phyloP scores from a whole-genome alignment of 78 protist species.

The Dictyostelium firmibasis region DNA sequence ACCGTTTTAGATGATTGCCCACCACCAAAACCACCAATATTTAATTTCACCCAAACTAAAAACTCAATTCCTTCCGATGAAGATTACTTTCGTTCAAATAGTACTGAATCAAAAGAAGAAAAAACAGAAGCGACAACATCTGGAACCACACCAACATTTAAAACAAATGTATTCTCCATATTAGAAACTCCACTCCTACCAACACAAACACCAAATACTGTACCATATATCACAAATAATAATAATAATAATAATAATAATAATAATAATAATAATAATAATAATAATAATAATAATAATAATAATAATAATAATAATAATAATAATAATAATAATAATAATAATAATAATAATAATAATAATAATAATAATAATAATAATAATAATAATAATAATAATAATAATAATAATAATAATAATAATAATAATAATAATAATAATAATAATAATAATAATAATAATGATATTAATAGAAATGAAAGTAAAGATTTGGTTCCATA shows the following conservation, averaged over 20 bases:
- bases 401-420: not conserved
- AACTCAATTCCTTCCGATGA: not conserved
- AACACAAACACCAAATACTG: not conserved
- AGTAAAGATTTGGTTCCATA: not conserved
- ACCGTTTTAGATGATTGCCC: not conserved
- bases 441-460: conserved; percentile 7
- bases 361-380: not conserved
- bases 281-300: not conserved
- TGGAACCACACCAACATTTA: not conserved
- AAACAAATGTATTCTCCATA: too few species aligned
- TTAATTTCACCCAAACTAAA: not conserved
- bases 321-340: conserved; percentile 1
- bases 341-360: not conserved
- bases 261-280: not conserved
- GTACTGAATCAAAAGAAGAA: not conserved
- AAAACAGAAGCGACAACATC: not conserved
- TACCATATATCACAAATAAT: not conserved
- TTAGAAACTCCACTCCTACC: not conserved
- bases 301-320: not conserved
- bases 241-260: not conserved
- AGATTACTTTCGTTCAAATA: too few species aligned
- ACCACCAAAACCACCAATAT: not conserved
- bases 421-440: not conserved
- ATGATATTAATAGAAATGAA: not conserved
- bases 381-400: not conserved